Conservation (phyloP, 2,329 filamentous ascomycete species). For the Cytospora mali region DNA sequence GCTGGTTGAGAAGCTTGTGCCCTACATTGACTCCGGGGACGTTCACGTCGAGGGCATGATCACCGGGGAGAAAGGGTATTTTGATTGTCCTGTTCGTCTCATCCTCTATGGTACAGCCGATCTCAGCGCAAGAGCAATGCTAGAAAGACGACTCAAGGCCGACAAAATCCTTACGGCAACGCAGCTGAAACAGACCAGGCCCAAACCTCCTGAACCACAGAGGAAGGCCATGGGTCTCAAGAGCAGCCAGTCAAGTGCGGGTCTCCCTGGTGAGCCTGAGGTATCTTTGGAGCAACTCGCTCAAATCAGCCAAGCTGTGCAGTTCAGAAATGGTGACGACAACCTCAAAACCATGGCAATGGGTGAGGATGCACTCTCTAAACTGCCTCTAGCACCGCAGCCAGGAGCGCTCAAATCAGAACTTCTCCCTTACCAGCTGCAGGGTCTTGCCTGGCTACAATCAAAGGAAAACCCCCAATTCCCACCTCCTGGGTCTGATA, state of each 20-base stretch:
- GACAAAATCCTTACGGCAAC: slow-evolving; percentile 65
- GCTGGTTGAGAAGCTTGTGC: slow-evolving; percentile 71
- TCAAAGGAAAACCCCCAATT: slow-evolving; percentile 72
- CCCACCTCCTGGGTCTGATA: slow-evolving; percentile 59
- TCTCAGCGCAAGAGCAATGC: slow-evolving; percentile 48
- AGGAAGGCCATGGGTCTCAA: slow-evolving; percentile 44
- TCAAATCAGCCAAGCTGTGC: slow-evolving; percentile 66
- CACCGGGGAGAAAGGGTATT: slow-evolving; percentile 65
- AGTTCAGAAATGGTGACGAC: slow-evolving; percentile 65
- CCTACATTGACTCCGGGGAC: slow-evolving; percentile 58
- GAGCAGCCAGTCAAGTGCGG: slow-evolving; percentile 43
- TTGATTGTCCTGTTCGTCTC: slow-evolving; percentile 72
- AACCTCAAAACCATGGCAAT: slow-evolving; percentile 71
- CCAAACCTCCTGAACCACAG: slow-evolving; percentile 56
- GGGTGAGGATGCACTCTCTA: slow-evolving; percentile 68
- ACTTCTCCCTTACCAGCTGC: slow-evolving; percentile 78
- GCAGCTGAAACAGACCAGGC: slow-evolving; percentile 57
- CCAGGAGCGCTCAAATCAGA: slow-evolving; percentile 66
- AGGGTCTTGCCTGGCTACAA: slow-evolving; percentile 82
- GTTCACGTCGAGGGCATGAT: slow-evolving; percentile 66
- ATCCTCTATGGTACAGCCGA: slow-evolving; percentile 70
- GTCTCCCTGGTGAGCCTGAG: slow-evolving; percentile 40
- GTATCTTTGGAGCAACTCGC: slow-evolving; percentile 66
- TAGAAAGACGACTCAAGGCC: slow-evolving; percentile 65
- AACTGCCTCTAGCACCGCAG: slow-evolving; percentile 72